A percentile compares a stretch with the other conserved stretches of the same genome.
Conservation (phyloP, 768 basidiomycete species). For the Lanmaoa pseudosensibilis region DNA sequence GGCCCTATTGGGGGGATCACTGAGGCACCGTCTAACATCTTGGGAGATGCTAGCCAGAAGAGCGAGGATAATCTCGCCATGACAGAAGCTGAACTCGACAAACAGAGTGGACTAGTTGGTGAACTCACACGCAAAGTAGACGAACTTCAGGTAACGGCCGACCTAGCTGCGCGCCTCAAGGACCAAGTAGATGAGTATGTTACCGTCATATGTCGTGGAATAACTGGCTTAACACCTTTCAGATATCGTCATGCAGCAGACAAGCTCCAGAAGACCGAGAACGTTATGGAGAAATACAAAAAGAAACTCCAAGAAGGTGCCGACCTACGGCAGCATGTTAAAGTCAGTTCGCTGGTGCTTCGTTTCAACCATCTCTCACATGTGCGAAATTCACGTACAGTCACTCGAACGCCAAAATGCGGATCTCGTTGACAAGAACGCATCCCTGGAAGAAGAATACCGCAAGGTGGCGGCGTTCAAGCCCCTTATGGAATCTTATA, state of each 20-base stretch:
- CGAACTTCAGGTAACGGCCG: slow-evolving; percentile 76
- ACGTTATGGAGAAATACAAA: slow-evolving; percentile 98
- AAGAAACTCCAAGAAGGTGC: slow-evolving; percentile 96
- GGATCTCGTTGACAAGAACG: slow-evolving; percentile 86
- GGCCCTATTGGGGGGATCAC: neutral
- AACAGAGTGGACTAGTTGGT: slow-evolving; percentile 62
- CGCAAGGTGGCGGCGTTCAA: slow-evolving; percentile 83
- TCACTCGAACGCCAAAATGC: slow-evolving; percentile 92
- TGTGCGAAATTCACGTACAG: slow-evolving; percentile 39
- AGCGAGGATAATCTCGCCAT: slow-evolving; percentile 89
- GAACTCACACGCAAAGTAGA: slow-evolving; percentile 80
- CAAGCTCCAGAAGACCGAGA: slow-evolving; percentile 89
- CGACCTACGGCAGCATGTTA: slow-evolving; percentile 83
- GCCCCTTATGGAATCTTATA: slow-evolving; percentile 91
- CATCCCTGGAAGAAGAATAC: slow-evolving; percentile 89
- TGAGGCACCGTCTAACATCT: slow-evolving; percentile 24
- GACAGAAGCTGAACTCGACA: slow-evolving; percentile 82
- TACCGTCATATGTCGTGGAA: neutral
- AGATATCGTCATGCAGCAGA: slow-evolving; percentile 93
- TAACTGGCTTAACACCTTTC: neutral
- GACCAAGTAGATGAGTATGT: slow-evolving; percentile 91
- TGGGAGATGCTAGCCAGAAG: slow-evolving; percentile 67
- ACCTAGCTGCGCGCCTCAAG: slow-evolving; percentile 76
- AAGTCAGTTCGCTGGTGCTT: slow-evolving; percentile 45
- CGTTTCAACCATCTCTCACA: neutral